Conservation (phyloP, 306 rosid species). For the Ceratonia siliqua region DNA sequence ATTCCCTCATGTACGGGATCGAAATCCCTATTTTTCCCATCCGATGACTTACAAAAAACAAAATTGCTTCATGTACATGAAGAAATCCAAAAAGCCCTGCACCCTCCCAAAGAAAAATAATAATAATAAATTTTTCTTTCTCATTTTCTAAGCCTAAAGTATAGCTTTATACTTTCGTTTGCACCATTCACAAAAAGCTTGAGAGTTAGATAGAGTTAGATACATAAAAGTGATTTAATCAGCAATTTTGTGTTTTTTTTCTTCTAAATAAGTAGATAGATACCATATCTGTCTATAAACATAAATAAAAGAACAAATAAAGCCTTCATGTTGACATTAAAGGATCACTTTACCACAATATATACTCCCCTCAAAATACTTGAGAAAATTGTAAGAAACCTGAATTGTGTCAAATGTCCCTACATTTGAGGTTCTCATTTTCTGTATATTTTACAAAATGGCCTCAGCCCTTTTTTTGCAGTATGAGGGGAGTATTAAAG, state of each 20-base stretch:
- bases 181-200: no score
- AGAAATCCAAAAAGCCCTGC: no score
- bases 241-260: neutral
- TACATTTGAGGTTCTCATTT: slow-evolving; percentile 13
- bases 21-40: no score
- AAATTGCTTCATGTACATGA: no score
- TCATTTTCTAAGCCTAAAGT: no score
- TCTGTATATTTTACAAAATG: slow-evolving; percentile 12
- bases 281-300: neutral
- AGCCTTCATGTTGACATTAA: neutral
- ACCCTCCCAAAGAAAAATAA: no score
- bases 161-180: no score
- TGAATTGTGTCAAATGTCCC: neutral
- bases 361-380: neutral
- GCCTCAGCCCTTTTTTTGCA: neutral
- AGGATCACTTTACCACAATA: neutral
- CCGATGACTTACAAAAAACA: no score
- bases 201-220: no score
- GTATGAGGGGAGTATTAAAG: neutral
- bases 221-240: no score
- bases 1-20: no score
- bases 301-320: neutral
- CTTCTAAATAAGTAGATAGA: neutral
- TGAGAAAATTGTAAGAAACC: neutral
- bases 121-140: no score